Base-by-base conservation (phyloP, 495 filamentous ascomycete species). In the Penicillium chermesinum region DNA sequence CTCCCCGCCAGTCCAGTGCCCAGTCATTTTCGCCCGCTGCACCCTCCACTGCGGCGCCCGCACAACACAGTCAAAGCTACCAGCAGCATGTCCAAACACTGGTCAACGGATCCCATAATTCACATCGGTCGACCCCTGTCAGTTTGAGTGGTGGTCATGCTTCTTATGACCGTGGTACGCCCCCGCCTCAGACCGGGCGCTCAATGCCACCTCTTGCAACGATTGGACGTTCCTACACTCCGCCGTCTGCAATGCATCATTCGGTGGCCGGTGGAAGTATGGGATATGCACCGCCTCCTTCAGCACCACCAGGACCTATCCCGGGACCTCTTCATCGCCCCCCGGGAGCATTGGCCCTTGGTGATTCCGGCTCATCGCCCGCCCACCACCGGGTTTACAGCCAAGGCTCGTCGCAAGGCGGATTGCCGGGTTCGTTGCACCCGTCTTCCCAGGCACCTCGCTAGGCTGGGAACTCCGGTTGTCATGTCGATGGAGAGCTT, bases 301-400 rank as follows among this genome's bases (percentile, higher is more conserved):
- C 59, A n/a, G 57, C 58, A 2, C 41, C 40, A 1, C 37, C 62
- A 36, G 63, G 66, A 30, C 43, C 63, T 0, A 57, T 67, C 21
- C 68, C 63, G 34, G 48, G 58, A 30, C 55, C 67, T 19, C 68
- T 70, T 32, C 58, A 63, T 46, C 65, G 70, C 19, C 63, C 63
- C 17, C 46, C 61, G 1, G 62, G 56, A 16, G 51, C 63, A 12
- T 66, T 63, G 10, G 46, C 57, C 21, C 49, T 63, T 25, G 50
- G 44, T 14, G 65, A 65, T 3, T 45, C 55, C 36, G 41, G 53
- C 3, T 54, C 59, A 17, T 48, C 55, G 5, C 53, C 64, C 0
- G 57, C 54, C 4, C 71, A 75, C 46, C 67, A 75, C 49, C 64
- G 70, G 5, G 70, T 67, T 13, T 73, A 72, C 50, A 74, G 71